Conservation (phyloP, 805 yeast genomes). For the Torulaspora indica region DNA sequence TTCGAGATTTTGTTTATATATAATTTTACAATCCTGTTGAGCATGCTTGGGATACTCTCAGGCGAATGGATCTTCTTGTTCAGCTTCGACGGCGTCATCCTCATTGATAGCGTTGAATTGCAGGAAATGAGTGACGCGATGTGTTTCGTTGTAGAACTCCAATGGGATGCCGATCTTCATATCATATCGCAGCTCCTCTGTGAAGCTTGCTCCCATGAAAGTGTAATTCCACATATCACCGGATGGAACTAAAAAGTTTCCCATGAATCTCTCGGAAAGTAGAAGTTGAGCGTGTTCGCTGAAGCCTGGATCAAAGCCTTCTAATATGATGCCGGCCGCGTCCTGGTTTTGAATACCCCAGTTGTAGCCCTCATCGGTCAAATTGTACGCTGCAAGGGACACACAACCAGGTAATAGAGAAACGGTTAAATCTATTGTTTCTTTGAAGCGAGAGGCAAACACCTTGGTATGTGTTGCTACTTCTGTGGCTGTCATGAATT, state of each 20-base stretch:
- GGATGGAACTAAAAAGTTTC: conserved; percentile 82
- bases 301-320: conserved; percentile 60
- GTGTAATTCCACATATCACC: conserved; percentile 86
- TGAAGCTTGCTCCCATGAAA: conserved; percentile 83
- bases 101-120: conserved; percentile 65
- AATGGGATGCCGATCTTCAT: conserved; percentile 75
- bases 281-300: conserved; percentile 63
- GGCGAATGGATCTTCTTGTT: conserved; percentile 59
- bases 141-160: conserved; percentile 77
- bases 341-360: conserved; percentile 76
- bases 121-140: conserved; percentile 83
- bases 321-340: conserved; percentile 50
- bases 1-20: neutral
- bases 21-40: neutral
- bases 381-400: conserved; percentile 60
- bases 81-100: conserved; percentile 53
- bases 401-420: conserved; percentile 81
- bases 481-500: conserved; percentile 64
- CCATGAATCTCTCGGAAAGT: conserved; percentile 68
- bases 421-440: conserved; percentile 56
- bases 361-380: conserved; percentile 58
- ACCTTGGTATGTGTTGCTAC: conserved; percentile 51
- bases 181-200: conserved; percentile 51
- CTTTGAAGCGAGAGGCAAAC: conserved; percentile 36
- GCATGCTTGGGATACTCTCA: conserved; percentile 19